Base-by-base conservation (phyloP, 306 rosid genomes). In the Acmispon strigosus region DNA sequence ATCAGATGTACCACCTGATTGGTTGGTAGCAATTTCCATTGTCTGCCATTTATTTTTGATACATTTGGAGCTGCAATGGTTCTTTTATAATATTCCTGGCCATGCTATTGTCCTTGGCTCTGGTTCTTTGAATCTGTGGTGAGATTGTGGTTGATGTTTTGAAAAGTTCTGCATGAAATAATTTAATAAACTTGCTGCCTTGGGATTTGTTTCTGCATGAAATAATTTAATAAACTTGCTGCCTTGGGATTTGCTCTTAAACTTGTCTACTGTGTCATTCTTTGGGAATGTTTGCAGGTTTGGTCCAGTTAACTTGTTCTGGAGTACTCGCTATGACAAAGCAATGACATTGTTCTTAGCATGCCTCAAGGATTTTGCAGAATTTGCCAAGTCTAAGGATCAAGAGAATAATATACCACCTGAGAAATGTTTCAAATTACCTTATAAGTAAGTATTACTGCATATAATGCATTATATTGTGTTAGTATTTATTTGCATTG, bases 281-380 rank as follows among this genome's bases (percentile, higher is more conserved):
- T 18, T 45, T 27, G 61, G 49, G 36, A 65, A 64, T 34, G 67
- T 19, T 13, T 43, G 53, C 79, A 92, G 99, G 89, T 94, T 94
- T 83, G 99, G 97, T 75, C 97, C 99, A 0, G 99, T 94, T 81
- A 94, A 94, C 86, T 82, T 91, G 82, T 91, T 91, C 74, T 94
- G 99, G 99, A 90, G 99, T 77, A 91, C 96, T 54, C 92, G 97
- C 37, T 94, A 90, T 77, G 99, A 94, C 92, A 91, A 77, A 85
- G 97, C 97, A 83, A 91, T 91, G 99, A 83, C 96, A 9, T 81
- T 86, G 73, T 94, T 79, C 83, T 82, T 89, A 83, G 85, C 94
- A 53, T 94, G 96, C 81, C 95, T 90, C 39, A 94, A 91, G 83
- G 96, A 91, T 76, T 94, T 94, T 80, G 90, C 96, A 6, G 99